Evolutionary conservation across 495 filamentous ascomycete genomes (phyloP).

Genomic region (Aspergillus incahuasiensis): DNA sequence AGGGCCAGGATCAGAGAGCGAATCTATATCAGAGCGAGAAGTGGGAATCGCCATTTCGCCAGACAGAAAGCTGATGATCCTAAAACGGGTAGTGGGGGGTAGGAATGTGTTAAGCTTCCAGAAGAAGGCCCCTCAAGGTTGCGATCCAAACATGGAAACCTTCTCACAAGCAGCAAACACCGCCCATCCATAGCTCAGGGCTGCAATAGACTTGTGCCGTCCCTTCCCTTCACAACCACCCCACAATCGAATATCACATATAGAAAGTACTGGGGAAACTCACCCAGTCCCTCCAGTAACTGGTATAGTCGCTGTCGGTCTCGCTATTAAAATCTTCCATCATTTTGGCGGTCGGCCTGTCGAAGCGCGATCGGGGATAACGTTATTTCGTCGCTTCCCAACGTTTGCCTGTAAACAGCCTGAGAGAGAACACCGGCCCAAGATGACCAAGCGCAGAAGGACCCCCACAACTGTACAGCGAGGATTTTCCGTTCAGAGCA

Average conservation of each 20-base stretch:
- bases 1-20: conserved; percentile 3
- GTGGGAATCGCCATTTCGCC: neutral
- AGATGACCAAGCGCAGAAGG: conserved; percentile 21
- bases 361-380: conserved; percentile 9
- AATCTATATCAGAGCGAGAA: neutral
- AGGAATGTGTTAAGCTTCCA: neutral
- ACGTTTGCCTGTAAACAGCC: conserved; percentile 21
- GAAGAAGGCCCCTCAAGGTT: neutral
- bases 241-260: neutral
- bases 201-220: neutral
- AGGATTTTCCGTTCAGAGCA: conserved; percentile 17
- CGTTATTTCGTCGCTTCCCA: conserved; percentile 19
- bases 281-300: conserved; percentile 99
- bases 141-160: neutral
- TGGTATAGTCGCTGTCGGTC: conserved; percentile 97
- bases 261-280: conserved; percentile 33
- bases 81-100: neutral
- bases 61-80: neutral
- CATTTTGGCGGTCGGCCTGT: conserved; percentile 17
- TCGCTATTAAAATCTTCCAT: conserved; percentile 98
- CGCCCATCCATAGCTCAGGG: neutral
- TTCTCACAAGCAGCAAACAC: neutral
- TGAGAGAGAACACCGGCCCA: conserved; percentile 30
- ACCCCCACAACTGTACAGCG: conserved; percentile 27
- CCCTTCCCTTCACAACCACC: conserved; percentile 5